Evolutionary conservation across 495 filamentous ascomycete species (phyloP), one percentile per base, ranked within the genome.

Genomic region (Xylaria acuta): DNA sequence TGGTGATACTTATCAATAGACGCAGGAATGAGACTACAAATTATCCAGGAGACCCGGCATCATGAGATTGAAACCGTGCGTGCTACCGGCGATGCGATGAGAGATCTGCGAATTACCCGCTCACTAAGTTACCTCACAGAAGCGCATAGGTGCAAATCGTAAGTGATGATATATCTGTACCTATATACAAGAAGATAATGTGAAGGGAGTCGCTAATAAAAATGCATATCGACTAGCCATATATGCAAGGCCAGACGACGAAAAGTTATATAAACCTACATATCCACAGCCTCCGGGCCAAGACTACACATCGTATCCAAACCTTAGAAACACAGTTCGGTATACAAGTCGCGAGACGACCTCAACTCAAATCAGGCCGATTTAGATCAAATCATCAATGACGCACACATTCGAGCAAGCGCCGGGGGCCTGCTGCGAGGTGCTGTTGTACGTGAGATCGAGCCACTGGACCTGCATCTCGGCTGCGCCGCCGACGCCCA

Each of bases 401-500:
- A 65, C 73, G 69, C 77, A 79, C 3, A 75, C 73, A 36, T 73
- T 79, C 65, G 70, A 56, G 74, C 77, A 79, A 59, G 60, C 59
- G 59, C 49, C n/a, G 16, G 67, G 32, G 64, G 18, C 30, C 22
- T 73, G 69, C 67, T 76, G 64, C 64, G 71, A 80, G 1, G 84
- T 84, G 11, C 70, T 86, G 75, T 95, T 95, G 74, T 89, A 95
- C 4, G 88, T 85, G 76, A 94, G 75, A 76, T 94, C 91, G 54
- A 94, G 86, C 87, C 90, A 94, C 77, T 93, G 90, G 41, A 95
- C 84, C 72, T 91, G 89, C 79, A 94, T 79, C 64, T 86, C 85
- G 1, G 93, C 91, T 36, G 83, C 81, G 9, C 87, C 84, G 1
- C 84, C 83, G 1, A 84, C 67, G 4, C 70, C 82, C 91, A 95